phyloP scores from a whole-genome alignment of 2,329 filamentous ascomycete genomes.

The Calycina herbarum region DNA sequence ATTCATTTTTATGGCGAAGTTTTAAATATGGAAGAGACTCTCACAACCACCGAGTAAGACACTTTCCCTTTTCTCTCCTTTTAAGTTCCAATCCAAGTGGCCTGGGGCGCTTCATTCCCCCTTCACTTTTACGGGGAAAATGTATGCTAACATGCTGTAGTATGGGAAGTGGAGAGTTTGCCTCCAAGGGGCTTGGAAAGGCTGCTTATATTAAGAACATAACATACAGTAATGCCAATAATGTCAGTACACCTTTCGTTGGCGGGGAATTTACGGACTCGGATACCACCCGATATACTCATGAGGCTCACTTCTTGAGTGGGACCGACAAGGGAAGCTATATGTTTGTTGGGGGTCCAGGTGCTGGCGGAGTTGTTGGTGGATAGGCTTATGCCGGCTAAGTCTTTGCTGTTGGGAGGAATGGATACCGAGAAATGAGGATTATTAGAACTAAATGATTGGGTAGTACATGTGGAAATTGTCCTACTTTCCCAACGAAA shows the following conservation, averaged over 20 bases:
- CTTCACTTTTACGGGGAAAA: neutral
- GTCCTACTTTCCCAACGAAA: no score
- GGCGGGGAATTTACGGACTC: neutral
- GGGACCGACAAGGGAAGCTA: conserved; percentile 16
- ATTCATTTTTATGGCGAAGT: conserved; percentile 24
- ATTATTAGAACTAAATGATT: no score
- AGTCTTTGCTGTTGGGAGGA: no score
- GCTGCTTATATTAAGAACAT: neutral
- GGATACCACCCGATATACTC: conserved; percentile 10
- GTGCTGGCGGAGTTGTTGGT: conserved; percentile 20
- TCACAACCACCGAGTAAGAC: conserved; percentile 22
- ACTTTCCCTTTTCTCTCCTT: conserved; percentile 7
- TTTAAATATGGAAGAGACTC: conserved; percentile 13
- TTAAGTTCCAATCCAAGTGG: neutral
- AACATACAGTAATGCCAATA: neutral
- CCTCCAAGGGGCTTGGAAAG: neutral
- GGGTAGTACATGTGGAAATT: no score
- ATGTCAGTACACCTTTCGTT: neutral
- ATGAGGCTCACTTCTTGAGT: conserved; percentile 11
- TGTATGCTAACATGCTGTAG: neutral
- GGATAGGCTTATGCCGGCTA: conserved; percentile 1
- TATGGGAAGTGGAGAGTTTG: neutral
- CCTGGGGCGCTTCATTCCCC: neutral
- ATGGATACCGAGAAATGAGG: no score
- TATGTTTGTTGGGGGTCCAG: conserved; percentile 21